A percentile compares a stretch with the other conserved stretches of the same genome.
These are phyloP conservation scores for Neonectria ditissima DNA, from an alignment of 2,329 filamentous ascomycete species.

Conservation along the genomic window DNA sequence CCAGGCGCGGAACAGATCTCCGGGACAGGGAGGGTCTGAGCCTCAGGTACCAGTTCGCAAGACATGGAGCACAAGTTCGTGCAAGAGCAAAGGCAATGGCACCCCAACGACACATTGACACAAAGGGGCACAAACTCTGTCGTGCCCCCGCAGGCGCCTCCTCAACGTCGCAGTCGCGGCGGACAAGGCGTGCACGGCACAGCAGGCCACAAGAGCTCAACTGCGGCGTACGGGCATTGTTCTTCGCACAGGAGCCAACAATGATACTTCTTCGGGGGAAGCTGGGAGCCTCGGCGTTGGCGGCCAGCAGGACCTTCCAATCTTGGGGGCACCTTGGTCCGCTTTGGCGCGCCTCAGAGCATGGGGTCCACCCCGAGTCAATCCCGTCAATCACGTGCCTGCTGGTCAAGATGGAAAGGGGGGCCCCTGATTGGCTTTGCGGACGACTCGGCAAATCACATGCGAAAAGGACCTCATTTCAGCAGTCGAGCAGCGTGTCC, in stretches of 20 bases:
- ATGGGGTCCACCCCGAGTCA: conserved; percentile 20
- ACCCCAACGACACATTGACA: not conserved
- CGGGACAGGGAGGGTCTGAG: not conserved
- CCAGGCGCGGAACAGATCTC: not conserved
- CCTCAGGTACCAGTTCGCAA: not conserved
- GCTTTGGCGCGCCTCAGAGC: conserved; percentile 15
- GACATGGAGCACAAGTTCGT: not conserved
- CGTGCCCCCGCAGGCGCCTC: not conserved
- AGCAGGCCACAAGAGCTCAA: not conserved
- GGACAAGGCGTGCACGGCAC: not conserved
- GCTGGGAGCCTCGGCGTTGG: conserved; percentile 21
- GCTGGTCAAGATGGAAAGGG: conserved; percentile 7
- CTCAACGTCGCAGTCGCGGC: not conserved
- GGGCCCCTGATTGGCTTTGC: conserved; percentile 37
- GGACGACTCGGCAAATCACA: conserved; percentile 48
- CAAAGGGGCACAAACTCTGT: conserved; percentile 1
- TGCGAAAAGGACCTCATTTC: conserved; percentile 42
- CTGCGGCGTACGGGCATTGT: not conserved
- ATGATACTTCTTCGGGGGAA: conserved; percentile 1
- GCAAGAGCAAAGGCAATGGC: not conserved
- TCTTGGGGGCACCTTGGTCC: conserved; percentile 23
- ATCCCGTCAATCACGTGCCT: conserved; percentile 39
- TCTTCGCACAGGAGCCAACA: conserved; percentile 12
- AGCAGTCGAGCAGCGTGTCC: conserved; percentile 17
- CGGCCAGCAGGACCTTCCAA: conserved; percentile 15